Evolutionary conservation across 2,329 filamentous ascomycete species (phyloP).

Genomic region (Colletotrichum cuscutae): DNA sequence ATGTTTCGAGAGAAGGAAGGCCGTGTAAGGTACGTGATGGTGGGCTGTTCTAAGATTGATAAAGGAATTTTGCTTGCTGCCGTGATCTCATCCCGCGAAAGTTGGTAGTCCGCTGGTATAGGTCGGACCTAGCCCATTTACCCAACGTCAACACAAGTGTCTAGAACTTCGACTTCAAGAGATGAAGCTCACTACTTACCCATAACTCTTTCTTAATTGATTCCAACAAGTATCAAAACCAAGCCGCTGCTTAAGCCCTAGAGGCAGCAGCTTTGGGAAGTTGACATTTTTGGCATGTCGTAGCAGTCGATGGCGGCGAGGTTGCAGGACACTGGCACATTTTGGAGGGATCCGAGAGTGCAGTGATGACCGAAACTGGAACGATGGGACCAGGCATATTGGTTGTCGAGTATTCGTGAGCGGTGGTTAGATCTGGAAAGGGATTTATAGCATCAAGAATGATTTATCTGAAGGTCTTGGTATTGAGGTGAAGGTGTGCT

Average conservation of each 20-base stretch:
- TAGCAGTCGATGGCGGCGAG: background rate
- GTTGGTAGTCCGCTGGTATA: background rate
- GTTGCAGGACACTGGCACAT: background rate
- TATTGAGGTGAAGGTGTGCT: background rate
- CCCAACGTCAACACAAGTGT: background rate
- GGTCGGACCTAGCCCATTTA: background rate
- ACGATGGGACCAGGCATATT: slow-evolving; percentile 9
- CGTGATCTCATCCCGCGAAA: background rate
- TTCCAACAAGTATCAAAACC: too few species aligned
- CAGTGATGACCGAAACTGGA: background rate
- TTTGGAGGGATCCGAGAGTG: slow-evolving; percentile 1
- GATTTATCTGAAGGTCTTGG: background rate
- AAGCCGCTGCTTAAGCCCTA: background rate
- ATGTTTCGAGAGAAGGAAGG: background rate
- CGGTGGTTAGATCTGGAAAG: background rate
- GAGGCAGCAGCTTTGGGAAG: background rate
- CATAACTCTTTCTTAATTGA: background rate
- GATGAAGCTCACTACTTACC: background rate
- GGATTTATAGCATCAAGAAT: too few species aligned
- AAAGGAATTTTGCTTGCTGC: background rate
- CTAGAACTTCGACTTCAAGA: background rate
- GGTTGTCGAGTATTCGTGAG: background rate
- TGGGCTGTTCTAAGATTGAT: background rate
- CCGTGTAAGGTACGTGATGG: background rate
- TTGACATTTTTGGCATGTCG: background rate